Base-by-base conservation (phyloP, 2,329 filamentous ascomycete species). In the Pyrenophora tritici-repentis region DNA sequence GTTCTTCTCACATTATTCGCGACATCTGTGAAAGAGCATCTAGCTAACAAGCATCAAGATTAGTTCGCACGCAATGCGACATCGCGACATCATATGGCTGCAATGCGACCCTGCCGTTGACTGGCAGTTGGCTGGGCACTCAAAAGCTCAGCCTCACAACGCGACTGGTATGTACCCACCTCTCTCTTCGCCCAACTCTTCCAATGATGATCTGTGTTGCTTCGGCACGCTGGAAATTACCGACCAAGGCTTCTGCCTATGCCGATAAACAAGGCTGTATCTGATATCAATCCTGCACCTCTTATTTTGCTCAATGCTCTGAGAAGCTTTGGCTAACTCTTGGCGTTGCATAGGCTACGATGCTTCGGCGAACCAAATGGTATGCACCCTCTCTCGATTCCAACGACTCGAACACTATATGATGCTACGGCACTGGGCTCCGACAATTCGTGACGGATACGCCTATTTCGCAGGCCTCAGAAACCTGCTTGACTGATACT, bases 401-500 rank as follows among this genome's bases (percentile, higher is more conserved):
- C 47, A 54, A 50, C 13, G 34, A 39, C 29, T 38, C 50, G 31
- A 53, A 43, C 35, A 51, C 58, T 73, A 68, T 65, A 85, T 90
- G 89, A 93, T 91, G 89, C 91, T 54, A 89, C 82, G 90, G 91
- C 91, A 96, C 91, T 96, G 91, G 91, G 91, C 91, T 93, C 91
- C 88, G 91, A 95, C 76, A 79, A 78, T 76, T 80, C 76, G 86
- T 91, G 91, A 91, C 75, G 89, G 91, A 86, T 84, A 88, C 85
- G 90, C 91, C 71, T 78, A 83, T 90, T 37, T 78, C 91, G 90
- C 91, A 96, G 91, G 91, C 91, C 90, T 96, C 95, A 91, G 95
- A 96, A 96, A 96, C 92, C 91, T 96, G 91, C 90, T 91, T 89
- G 24, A 93, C 91, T 96, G 91, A 96, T 79, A 71, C 42, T 38